Percentiles rank a stretch among this genome's conserved stretches.
Evolutionary conservation across 441 rosid genomes (phyloP).

Genomic region (Populus tomentosa): DNA sequence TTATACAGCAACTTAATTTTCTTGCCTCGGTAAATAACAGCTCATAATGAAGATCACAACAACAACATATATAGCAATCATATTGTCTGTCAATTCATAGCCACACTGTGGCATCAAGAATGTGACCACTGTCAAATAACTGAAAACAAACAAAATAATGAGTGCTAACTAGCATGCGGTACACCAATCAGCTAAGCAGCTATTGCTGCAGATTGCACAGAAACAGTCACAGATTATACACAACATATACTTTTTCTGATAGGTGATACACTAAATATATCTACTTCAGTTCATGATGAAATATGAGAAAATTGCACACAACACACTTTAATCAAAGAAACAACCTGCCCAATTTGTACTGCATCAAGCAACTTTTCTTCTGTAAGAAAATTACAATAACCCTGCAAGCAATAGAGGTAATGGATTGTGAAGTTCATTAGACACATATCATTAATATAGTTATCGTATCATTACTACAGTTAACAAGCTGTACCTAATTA

Average conservation of each 20-base stretch:
- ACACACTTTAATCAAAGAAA: slow-evolving; percentile 18
- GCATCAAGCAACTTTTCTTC: slow-evolving; percentile 95
- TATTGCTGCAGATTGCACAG: neutral
- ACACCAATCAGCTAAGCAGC: neutral
- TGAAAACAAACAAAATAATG: too few species aligned
- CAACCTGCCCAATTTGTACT: slow-evolving; percentile 92
- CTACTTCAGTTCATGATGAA: neutral
- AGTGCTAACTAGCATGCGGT: neutral
- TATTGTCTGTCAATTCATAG: neutral
- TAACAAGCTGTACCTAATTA: neutral
- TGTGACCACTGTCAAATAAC: neutral
- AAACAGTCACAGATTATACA: neutral
- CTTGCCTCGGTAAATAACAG: neutral
- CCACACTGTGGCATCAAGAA: neutral
- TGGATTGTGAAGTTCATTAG: neutral
- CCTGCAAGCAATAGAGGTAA: slow-evolving; percentile 41
- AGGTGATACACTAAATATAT: neutral
- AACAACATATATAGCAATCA: neutral
- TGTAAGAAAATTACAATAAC: slow-evolving; percentile 86
- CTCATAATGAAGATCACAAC: neutral
- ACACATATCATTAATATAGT: neutral
- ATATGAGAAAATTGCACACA: neutral
- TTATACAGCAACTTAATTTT: neutral
- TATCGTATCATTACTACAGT: neutral
- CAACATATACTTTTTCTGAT: neutral